Evolutionary conservation across 1,284 basidiomycete species (phyloP), one percentile per base, ranked within the genome.

Genomic region (Rhizoctonia solani): DNA sequence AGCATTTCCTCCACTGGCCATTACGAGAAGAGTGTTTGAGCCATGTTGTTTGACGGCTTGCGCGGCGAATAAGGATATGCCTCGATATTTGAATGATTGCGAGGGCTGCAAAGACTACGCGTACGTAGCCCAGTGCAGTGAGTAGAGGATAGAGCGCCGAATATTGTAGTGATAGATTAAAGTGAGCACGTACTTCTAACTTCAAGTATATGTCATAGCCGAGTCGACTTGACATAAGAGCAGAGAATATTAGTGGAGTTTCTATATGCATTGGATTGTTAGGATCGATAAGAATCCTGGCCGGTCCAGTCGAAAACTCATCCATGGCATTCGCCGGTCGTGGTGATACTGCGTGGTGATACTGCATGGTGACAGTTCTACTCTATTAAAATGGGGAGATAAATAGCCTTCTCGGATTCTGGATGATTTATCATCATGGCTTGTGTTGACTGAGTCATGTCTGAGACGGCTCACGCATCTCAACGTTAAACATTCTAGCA

Each of bases 11-110:
- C 85, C 82, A 0, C 89, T 91, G 1, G 89, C 88, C 52, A 86
- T 83, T 34, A 90, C 77, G 47, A 86, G 78, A 74, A 89, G 88
- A 4, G 85, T 77, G 39, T 73, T 72, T 8, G 81, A 74, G 0
- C 87, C 88, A 63, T 83, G 78, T 21, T 74, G 76, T 61, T 80
- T 77, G 66, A 82, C 79, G 27, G 81, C 82, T 42, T 80, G 78
- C 71, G 85, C 81, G 2, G 84, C 79, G 71, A 87, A 87, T 69
- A 82, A 78, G 19, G 87, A 87, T 37, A 90, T 81, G 4, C 88
- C 88, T 23, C 89, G 81, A 71, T 82, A 86, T 74, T 92, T 90
- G 83, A 89, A 91, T 2, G 88, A 90, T 69, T 87, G 81, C 0
- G 83, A 83, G 0, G 86, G 86, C 66, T 91, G 89, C 1, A 90